Conservation (phyloP, 306 rosid genomes). For the Fragaria vesca region DNA sequence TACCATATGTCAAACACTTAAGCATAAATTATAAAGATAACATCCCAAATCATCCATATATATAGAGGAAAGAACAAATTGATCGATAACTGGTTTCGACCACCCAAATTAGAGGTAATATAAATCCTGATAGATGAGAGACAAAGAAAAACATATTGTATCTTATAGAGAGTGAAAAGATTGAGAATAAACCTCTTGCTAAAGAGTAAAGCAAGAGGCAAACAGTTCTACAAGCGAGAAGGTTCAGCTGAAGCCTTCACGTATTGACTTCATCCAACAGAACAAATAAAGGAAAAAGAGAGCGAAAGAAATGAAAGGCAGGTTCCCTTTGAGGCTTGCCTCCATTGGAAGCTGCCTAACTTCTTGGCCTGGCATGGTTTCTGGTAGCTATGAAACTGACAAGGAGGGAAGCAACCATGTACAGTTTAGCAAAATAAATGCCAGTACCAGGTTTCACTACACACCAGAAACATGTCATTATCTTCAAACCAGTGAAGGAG, state of each 20-base stretch:
- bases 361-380: neutral
- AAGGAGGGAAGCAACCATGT: slow-evolving; percentile 9
- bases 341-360: slow-evolving; percentile 11
- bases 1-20: neutral
- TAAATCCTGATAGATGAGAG: neutral
- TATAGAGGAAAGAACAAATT: neutral
- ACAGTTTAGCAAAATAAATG: slow-evolving; percentile 7
- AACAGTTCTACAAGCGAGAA: neutral
- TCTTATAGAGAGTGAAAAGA: no score
- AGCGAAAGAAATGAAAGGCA: neutral
- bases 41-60: neutral
- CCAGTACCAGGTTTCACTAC: slow-evolving; percentile 5
- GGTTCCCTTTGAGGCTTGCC: neutral
- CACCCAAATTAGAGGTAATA: neutral
- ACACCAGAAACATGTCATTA: slow-evolving; percentile 5
- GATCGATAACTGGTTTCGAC: neutral
- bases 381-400: slow-evolving; percentile 9
- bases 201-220: neutral
- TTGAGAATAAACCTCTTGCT: neutral
- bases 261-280: neutral
- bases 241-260: neutral
- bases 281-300: neutral
- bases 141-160: neutral
- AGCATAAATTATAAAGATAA: neutral
- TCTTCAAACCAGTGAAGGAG: neutral